These are phyloP conservation scores for Lentinula boryana DNA, from an alignment of 768 basidiomycete genomes.

Conservation along the genomic window DNA sequence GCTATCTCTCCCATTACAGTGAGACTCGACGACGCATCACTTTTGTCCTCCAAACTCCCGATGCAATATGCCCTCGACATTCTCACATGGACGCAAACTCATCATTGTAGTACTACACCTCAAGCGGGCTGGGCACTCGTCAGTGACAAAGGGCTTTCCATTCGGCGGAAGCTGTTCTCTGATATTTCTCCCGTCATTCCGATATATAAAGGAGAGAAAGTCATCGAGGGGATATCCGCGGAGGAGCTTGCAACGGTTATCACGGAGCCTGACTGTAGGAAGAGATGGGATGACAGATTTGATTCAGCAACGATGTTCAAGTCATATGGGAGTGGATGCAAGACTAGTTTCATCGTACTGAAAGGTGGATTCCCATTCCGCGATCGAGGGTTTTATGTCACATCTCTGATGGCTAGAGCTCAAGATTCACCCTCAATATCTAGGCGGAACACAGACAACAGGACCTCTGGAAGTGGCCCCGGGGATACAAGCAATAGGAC, in stretches of 20 bases:
- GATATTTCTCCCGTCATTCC: slow-evolving; percentile 78
- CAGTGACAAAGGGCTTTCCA: slow-evolving; percentile 43
- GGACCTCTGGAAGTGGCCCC: slow-evolving; percentile 22
- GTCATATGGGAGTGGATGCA: slow-evolving; percentile 68
- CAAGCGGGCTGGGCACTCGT: slow-evolving; percentile 68
- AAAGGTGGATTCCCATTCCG: slow-evolving; percentile 88
- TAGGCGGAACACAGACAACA: not conserved
- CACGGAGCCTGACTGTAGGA: slow-evolving; percentile 62
- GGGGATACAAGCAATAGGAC: slow-evolving; percentile 8
- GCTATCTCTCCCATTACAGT: slow-evolving; percentile 58
- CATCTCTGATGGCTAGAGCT: slow-evolving; percentile 67
- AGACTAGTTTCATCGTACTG: slow-evolving; percentile 64
- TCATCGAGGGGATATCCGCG: slow-evolving; percentile 89
- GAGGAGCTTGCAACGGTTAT: slow-evolving; percentile 83
- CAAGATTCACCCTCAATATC: slow-evolving; percentile 31
- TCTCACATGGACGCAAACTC: slow-evolving; percentile 70
- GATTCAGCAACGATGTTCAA: slow-evolving; percentile 67
- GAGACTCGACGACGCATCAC: slow-evolving; percentile 31
- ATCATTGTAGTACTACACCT: slow-evolving; percentile 50
- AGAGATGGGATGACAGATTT: slow-evolving; percentile 84
- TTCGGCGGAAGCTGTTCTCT: slow-evolving; percentile 64
- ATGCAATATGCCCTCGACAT: slow-evolving; percentile 83
- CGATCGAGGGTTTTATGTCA: slow-evolving; percentile 80
- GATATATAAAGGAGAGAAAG: slow-evolving; percentile 82
- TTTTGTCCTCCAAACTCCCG: slow-evolving; percentile 56